phyloP scores from a whole-genome alignment of 306 rosid genomes.

The Fagus crenata region DNA sequence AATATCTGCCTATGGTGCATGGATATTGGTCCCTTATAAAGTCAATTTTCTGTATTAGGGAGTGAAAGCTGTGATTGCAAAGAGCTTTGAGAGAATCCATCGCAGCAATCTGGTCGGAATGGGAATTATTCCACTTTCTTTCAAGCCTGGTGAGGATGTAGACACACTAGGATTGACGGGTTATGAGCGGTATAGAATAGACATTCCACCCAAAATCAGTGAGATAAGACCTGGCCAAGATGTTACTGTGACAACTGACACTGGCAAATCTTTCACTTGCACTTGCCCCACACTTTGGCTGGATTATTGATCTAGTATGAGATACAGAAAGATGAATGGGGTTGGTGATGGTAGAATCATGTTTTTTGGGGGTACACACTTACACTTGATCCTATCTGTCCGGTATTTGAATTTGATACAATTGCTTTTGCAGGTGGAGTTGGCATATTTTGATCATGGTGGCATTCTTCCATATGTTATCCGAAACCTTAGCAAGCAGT shows the following conservation, averaged over 20 bases:
- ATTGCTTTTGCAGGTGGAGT: constrained; percentile 35
- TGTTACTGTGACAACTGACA: constrained; percentile 36
- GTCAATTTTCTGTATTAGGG: constrained; percentile 22
- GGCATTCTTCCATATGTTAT: constrained; percentile 39
- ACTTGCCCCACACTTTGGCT: too few relatives aligned
- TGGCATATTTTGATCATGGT: constrained; percentile 42
- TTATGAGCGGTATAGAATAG: constrained; percentile 36
- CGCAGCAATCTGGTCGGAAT: constrained; percentile 31
- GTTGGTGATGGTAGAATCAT: background rate
- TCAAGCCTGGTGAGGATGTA: constrained; percentile 46
- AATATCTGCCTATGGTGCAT: background rate
- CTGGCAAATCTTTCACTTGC: constrained; percentile 38
- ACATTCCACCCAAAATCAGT: constrained; percentile 31
- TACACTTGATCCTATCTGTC: background rate
- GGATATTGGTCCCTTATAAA: background rate
- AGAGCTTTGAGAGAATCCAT: constrained; percentile 47
- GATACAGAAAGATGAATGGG: background rate
- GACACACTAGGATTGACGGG: constrained; percentile 41
- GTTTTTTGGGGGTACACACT: background rate
- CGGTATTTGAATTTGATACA: background rate
- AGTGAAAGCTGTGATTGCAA: constrained; percentile 50
- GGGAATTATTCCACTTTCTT: constrained; percentile 11
- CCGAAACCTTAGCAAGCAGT: constrained; percentile 30
- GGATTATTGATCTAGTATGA: background rate
- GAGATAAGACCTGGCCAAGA: constrained; percentile 46